Evolutionary conservation across 257 asterid species (phyloP), one percentile per base, ranked within the genome.

Genomic region (Solanum chiquidenum): DNA sequence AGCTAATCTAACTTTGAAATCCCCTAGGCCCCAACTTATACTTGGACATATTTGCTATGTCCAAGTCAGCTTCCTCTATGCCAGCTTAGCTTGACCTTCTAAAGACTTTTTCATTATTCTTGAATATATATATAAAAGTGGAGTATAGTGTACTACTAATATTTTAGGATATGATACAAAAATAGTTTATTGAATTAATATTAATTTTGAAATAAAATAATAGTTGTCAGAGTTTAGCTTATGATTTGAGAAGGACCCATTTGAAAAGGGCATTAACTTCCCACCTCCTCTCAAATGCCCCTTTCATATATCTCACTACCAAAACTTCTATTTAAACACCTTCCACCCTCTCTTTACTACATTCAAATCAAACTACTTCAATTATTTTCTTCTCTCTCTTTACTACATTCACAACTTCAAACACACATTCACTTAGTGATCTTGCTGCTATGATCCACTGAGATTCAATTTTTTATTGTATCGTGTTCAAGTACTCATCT

Each of bases 251-350:
- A 90, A 72, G 84, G 91, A 91, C 91, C 12, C 12, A 76, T 74
- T 74, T 72, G 38, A 84, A 84, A 72, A 71, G 75, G 77, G 80
- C 91, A 87, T 93, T 84, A 85, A 90, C 85, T 88, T 85, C 90
- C 87, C 91, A 89, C 91, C 90, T 82, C 86, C 90, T 52, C 31
- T 93, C 95, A 90, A 93, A 93, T 92, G 95, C 90, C 40, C 35
- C 89, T 83, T 55, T 91, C 88, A 68, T 71, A 31, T 84, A 52
- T 83, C 86, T 82, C 69, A 46, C 38, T 77, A 42, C 90, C 87
- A 79, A 29, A 60, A 38, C 89, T 91, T 90, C 98, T 94, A 94
- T 95, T 90, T 95, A 95, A 93, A 7, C 60, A 87, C 90, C 93
- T 89, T 62, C 71, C 86, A 89, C 25, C 21, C 69, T 86, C 80